phyloP scores from a whole-genome alignment of 371 early-diverging fungal species.

The Gilbertella persicaria region DNA sequence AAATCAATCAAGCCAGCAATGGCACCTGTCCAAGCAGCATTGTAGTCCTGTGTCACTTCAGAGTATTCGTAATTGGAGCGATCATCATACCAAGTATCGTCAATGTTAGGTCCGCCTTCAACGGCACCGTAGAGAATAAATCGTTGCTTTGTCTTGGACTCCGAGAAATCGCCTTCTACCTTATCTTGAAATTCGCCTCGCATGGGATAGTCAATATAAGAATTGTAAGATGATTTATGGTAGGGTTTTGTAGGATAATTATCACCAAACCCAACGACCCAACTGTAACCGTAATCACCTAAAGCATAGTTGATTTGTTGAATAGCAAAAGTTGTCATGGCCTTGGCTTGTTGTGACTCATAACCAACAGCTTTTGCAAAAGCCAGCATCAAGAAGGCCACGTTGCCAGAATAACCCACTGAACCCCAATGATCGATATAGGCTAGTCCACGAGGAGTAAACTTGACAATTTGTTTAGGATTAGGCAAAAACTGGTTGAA shows the following conservation, averaged over 20 bases:
- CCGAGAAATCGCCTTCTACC: slow-evolving; percentile 51
- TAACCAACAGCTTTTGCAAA: slow-evolving; percentile 50
- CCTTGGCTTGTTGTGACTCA: slow-evolving; percentile 28
- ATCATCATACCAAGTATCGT: slow-evolving; percentile 59
- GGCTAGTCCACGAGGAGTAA: slow-evolving; percentile 59
- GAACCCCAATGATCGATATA: slow-evolving; percentile 61
- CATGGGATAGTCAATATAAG: slow-evolving; percentile 58
- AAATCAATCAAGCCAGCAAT: slow-evolving; percentile 57
- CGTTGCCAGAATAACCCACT: slow-evolving; percentile 55
- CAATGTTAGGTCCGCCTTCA: slow-evolving; percentile 53
- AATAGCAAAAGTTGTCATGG: slow-evolving; percentile 47
- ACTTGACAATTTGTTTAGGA: slow-evolving; percentile 43
- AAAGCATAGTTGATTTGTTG: slow-evolving; percentile 64
- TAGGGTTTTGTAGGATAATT: slow-evolving; percentile 56
- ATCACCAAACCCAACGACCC: slow-evolving; percentile 60
- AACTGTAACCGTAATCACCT: slow-evolving; percentile 59
- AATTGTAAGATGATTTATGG: slow-evolving; percentile 60
- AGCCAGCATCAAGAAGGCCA: slow-evolving; percentile 53
- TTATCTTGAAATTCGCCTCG: slow-evolving; percentile 47
- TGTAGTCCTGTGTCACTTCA: slow-evolving; percentile 63
- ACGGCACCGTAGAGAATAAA: slow-evolving; percentile 62
- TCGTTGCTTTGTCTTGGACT: slow-evolving; percentile 41
- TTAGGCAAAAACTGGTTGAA: slow-evolving; percentile 52
- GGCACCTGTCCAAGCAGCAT: slow-evolving; percentile 58
- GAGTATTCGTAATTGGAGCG: slow-evolving; percentile 56